Base-by-base conservation (phyloP, 2,329 filamentous ascomycete genomes). In the Alternaria ventricosa region DNA sequence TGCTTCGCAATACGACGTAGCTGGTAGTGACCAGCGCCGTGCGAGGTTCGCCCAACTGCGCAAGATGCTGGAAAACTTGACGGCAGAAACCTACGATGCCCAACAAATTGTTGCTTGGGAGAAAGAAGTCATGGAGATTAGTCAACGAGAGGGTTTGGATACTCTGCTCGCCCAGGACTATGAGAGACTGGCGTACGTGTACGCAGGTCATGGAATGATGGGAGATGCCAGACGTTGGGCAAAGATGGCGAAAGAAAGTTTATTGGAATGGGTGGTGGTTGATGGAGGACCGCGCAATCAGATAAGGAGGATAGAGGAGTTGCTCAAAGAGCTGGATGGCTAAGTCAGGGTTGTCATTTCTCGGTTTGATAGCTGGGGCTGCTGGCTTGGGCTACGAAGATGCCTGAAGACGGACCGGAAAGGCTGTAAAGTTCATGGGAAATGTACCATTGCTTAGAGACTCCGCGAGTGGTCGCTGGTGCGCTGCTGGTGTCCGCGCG, bases 101-200 rank as follows among this genome's bases (percentile, higher is more conserved):
- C 61, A 71, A 54, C 68, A 68, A 53, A 60, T 71, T 30, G 57
- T 74, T 18, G 65, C 55, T 3, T 74, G 71, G 71, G 71, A 74
- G 49, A 68, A 70, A 28, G 70, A 74, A 45, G 51, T 73, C 3
- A 64, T 74, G 22, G 69, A 69, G 25, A 64, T 74, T 56, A 66
- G 66, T 55, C 55, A 61, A 13, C 64, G 50, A 18, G 71, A 74
- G 45, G 71, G 71, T 5, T 55, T 74, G 25, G 71, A 71, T 18
- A 57, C 64, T 23, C 30, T 74, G 57, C 49, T 73, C 9, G 70
- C 71, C 10, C 65, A 62, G 22, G 71, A 74, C 44, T 65, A 71
- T 41, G 71, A 74, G 57, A 68, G 71, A 49, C 51, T 74, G 61
- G 71, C 71, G n/a, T 74, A 74, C 57, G 70, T 73, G 22, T 70